phyloP scores from a whole-genome alignment of 257 asterid species.

The Forsythia suspensa region DNA sequence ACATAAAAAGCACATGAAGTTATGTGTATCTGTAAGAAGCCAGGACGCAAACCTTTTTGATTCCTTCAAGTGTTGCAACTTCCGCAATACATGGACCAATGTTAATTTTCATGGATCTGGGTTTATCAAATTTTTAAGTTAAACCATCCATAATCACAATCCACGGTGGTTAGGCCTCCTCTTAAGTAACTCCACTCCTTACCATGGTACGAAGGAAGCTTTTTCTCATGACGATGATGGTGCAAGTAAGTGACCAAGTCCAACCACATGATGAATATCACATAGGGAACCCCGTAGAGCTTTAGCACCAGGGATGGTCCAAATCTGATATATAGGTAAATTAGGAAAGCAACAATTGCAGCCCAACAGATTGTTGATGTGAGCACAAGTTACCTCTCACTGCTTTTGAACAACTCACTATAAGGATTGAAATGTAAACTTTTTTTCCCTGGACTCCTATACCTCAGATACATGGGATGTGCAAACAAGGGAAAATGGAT shows the following conservation, averaged over 20 bases:
- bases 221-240: slow-evolving; percentile 78
- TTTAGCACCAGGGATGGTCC: slow-evolving; percentile 57
- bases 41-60: too few relatives aligned
- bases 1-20: too few relatives aligned
- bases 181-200: slow-evolving; percentile 92
- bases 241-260: slow-evolving; percentile 80
- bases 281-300: slow-evolving; percentile 68
- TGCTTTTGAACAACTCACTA: slow-evolving; percentile 59
- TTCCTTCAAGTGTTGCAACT: too few relatives aligned
- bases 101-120: too few relatives aligned
- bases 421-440: slow-evolving; percentile 93
- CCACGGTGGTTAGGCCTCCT: slow-evolving; percentile 86
- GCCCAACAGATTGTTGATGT: slow-evolving; percentile 84
- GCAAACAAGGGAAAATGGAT: slow-evolving; percentile 48
- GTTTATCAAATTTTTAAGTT: slow-evolving; percentile 35
- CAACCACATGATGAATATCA: slow-evolving; percentile 84
- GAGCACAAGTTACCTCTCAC: slow-evolving; percentile 51
- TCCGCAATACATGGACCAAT: too few relatives aligned
- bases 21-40: too few relatives aligned
- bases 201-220: slow-evolving; percentile 91
- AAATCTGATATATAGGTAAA: slow-evolving; percentile 31
- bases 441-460: slow-evolving; percentile 79
- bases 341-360: slow-evolving; percentile 52
- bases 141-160: slow-evolving; percentile 76
- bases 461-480: slow-evolving; percentile 51